Evolutionary conservation across 2,329 filamentous ascomycete genomes (phyloP), one percentile per base, ranked within the genome.

Genomic region (Aspergillus ruber): DNA sequence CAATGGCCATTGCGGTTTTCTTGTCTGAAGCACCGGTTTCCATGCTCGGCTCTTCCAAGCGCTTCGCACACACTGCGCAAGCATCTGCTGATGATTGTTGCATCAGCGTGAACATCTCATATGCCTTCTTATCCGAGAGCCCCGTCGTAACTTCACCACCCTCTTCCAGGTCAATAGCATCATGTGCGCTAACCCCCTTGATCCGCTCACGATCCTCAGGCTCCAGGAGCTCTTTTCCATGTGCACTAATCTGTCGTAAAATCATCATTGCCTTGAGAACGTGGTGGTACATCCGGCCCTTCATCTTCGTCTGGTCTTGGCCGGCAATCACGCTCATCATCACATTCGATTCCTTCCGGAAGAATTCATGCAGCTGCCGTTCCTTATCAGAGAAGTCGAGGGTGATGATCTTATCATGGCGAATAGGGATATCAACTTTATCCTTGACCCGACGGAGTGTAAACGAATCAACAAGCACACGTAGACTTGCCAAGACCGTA

Each of bases 371-470:
- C 7, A 97, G 74, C 45, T 78, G 75, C 20, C 78, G 79, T 70
- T 98, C 93, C 12, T 87, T 79, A 2, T 78, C 74, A 7, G 80
- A 84, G 63, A 97, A 96, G 2, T 86, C 74, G 4, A 98, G 80
- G 51, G 74, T 80, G 5, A 91, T 74, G 8, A 90, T 78, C 9
- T 84, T 73, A 60, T 96, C 91, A 9, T 79, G 76, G 15, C 89
- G 82, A 18, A 78, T 75, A 1, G 89, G 88, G 2, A 98, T 74
- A 58, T 94, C 78, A 50, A 97, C 90, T 67, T 85, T 90, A 66
- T 97, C 89, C 67, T 97, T 97, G 29, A 93, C 76, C 18, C 93
- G 87, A 21, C 93, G 85, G 8, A 98, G 75, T 0, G 93, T 97
- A 55, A 98, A 86, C n/a, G 88, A 93, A 62, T 95, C 88, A 7